These are phyloP conservation scores for Adansonia rubrostipa DNA, from an alignment of 441 rosid species.

Conservation along the genomic window DNA sequence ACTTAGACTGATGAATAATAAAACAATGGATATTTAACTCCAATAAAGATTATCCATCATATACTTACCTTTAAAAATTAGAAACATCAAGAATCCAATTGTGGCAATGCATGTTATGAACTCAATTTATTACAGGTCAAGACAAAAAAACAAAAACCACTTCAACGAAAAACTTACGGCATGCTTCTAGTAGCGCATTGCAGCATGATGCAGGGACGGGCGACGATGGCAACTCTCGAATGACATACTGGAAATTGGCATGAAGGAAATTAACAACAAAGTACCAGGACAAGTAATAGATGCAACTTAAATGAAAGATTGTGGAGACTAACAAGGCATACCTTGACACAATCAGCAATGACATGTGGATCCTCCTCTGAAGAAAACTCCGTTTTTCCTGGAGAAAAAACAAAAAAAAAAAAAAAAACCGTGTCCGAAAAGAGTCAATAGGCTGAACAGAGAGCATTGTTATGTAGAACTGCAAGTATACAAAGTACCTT, in stretches of 20 bases:
- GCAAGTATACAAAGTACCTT: conserved; percentile 9
- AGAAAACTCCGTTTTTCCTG: conserved; percentile 83
- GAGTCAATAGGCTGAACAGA: conserved; percentile 23
- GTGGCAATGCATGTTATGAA: not conserved
- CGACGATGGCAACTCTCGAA: conserved; percentile 97
- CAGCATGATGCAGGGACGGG: conserved; percentile 99
- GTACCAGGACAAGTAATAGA: conserved; percentile 24
- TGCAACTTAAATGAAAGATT: conserved; percentile 23
- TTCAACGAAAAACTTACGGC: conserved; percentile 65
- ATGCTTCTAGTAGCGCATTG: conserved; percentile 90
- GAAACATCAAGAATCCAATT: conserved; percentile 16
- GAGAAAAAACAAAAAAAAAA: conserved; percentile 32
- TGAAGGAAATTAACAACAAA: conserved; percentile 32
- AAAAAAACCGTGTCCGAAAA: conserved; percentile 22
- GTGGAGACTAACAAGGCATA: conserved; percentile 33
- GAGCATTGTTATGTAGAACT: conserved; percentile 9
- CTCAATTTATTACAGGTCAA: conserved; percentile 9
- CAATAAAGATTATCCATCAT: not conserved
- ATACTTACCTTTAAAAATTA: conserved; percentile 11
- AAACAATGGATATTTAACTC: not conserved
- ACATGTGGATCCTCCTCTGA: conserved; percentile 88
- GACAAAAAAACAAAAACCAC: conserved; percentile 11
- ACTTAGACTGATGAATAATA: not conserved
- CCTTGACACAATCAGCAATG: conserved; percentile 97
- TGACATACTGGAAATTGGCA: conserved; percentile 68